Base-by-base conservation (phyloP, 345 rosid genomes). In the Pseudoturritis turrita region DNA sequence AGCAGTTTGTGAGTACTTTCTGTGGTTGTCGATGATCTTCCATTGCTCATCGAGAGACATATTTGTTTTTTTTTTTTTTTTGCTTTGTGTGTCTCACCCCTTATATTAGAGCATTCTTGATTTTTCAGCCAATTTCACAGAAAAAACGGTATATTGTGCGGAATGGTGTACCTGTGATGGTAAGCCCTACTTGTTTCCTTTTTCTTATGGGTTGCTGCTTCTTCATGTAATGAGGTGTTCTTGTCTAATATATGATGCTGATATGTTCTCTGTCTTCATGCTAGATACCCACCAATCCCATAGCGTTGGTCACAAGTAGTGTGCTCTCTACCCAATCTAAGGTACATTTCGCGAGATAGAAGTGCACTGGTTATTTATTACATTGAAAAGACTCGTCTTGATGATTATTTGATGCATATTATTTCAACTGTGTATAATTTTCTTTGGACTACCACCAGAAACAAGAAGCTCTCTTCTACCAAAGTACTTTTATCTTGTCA, bases 231-330 rank as follows among this genome's bases (percentile, higher is more conserved):
- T 19, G 62, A 54, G 25, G 17, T 55, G 43, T 25, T 47, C 40
- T 11, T 33, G 46, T 77, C 45, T 65, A 29, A n/a, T 76, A 13
- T 49, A 50, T 61, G 59, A 11, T 28, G 53, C 45, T 47, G 46
- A 56, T 1, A 29, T 56, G 25, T 29, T 63, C 5, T 62, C 22
- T 62, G 60, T 35, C 50, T 78, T 74, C 55, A 56, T 74, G 53
- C 59, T 80, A 94, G 98, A 44, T 94, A 68, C 97, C 98, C 2
- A 80, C 95, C 33, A 84, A 86, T 87, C 98, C 95, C 46, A 57
- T 91, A 63, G 83, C 82, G 3, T 54, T 91, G 60, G 40, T 89
- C 74, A 82, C 70, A 64, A 91, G 95, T 78, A 81, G 78, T 76
- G 63, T 89, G 68, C 95, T 94, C 53, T 89, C 96, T 73, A 75